Conservation (phyloP, 2,329 filamentous ascomycete genomes). For the Byssoonygena ceratinophila region DNA sequence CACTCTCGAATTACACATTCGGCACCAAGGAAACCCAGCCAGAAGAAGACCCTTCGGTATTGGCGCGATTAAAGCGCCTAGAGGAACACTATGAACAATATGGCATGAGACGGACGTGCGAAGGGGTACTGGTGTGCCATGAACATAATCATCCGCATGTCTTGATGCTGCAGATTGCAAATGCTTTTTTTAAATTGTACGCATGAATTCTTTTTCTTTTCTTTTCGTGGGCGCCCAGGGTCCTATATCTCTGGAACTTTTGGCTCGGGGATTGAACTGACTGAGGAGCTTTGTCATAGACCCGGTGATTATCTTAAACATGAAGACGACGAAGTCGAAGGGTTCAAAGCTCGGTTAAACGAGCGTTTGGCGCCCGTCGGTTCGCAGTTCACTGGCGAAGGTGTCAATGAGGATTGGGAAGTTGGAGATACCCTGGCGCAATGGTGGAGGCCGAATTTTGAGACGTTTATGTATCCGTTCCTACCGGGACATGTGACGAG, state of each 20-base stretch:
- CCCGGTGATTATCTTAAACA: slow-evolving; percentile 88
- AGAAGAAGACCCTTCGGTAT: slow-evolving; percentile 91
- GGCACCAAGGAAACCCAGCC: slow-evolving; percentile 97
- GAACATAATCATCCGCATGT: slow-evolving; percentile 99
- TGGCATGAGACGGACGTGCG: slow-evolving; percentile 95
- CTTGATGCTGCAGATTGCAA: slow-evolving; percentile 97
- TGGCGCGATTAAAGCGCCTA: slow-evolving; percentile 83
- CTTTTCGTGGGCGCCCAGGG: too few species aligned
- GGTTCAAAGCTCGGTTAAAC: slow-evolving; percentile 89
- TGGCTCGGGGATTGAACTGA: background rate
- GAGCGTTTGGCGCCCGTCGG: slow-evolving; percentile 90
- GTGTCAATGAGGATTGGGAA: slow-evolving; percentile 86
- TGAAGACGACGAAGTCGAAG: slow-evolving; percentile 76
- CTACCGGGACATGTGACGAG: slow-evolving; percentile 90
- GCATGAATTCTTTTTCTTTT: slow-evolving; percentile 18
- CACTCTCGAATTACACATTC: slow-evolving; percentile 97
- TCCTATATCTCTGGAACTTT: too few species aligned
- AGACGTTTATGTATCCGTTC: slow-evolving; percentile 99
- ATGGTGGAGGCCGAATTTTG: slow-evolving; percentile 98
- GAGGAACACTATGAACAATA: slow-evolving; percentile 86
- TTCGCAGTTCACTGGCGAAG: slow-evolving; percentile 66
- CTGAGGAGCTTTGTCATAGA: slow-evolving; percentile 27
- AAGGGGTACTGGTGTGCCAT: slow-evolving; percentile 94
- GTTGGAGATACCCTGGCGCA: slow-evolving; percentile 90
- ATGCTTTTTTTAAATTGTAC: slow-evolving; percentile 94